Evolutionary conservation across 805 yeast species (phyloP), one percentile per base, ranked within the genome.

Genomic region (Scheffersomyces amazonensis): DNA sequence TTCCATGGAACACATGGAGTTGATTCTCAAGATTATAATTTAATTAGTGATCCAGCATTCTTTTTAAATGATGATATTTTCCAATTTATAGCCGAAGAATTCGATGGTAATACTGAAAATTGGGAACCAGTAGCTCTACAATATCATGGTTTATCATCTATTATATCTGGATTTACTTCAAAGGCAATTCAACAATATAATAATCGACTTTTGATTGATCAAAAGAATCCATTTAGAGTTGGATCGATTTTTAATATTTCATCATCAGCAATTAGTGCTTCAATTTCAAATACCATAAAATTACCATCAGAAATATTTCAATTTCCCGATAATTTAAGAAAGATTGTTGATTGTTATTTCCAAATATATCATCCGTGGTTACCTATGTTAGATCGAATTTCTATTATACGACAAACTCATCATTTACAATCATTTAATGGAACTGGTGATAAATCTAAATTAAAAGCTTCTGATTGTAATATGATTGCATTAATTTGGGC

Each of bases 181-280:
- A 37, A 39, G 18, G 33, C 53, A 15, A 47, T 53, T 10, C 46
- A 45, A 23, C 44, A 49, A 19, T 52, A 49, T 34, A 50, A 46
- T 32, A 39, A 24, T 21, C 43, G 38, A 7, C 16, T 48, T 6
- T 18, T 16, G 1, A 16, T 36, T n/a, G 34, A 24, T 21, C 37
- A 39, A 20, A 40, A 40, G 24, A 46, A 44, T 18, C 57, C 58
- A n/a, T 53, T 52, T 31, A 34, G 56, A n/a, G 57, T 53, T n/a
- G 54, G 56, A 2, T 49, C 57, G 6, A 52, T 53, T 9, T 53
- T 53, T 41, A 48, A 50, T 36, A 35, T 53, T 1, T 44, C 50
- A 16, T 50, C 56, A 17, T 42, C 39, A 24, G 34, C 42, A 13
- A 36, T 46, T 27, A 28, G 24, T 4, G 44, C 51, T n/a, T 16